These are phyloP conservation scores for Sequoiadendron giganteum DNA, from an alignment of 75 land plant genomes.

Conservation along the genomic window DNA sequence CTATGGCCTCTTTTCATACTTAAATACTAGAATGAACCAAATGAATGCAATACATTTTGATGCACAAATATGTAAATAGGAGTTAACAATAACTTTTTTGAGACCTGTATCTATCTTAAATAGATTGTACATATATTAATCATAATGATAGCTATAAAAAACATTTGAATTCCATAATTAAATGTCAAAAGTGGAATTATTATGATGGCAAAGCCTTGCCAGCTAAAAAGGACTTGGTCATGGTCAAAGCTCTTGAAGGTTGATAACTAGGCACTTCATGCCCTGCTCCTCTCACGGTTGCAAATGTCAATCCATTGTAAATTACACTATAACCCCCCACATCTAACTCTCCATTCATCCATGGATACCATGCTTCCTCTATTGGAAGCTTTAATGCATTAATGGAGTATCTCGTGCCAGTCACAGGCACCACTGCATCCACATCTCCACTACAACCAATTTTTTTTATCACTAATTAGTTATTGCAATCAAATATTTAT, in stretches of 20 bases:
- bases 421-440: slow-evolving; percentile 27
- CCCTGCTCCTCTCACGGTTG: slow-evolving; percentile 70
- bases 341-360: slow-evolving; percentile 16
- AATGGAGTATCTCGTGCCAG: slow-evolving; percentile 15
- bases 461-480: not conserved
- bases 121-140: too few relatives aligned
- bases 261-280: slow-evolving; percentile 68
- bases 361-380: slow-evolving; percentile 16
- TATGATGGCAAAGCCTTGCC: slow-evolving; percentile 31
- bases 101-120: too few relatives aligned
- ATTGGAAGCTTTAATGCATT: slow-evolving; percentile 6
- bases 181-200: too few relatives aligned
- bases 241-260: slow-evolving; percentile 42
- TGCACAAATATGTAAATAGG: too few relatives aligned
- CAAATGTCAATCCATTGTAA: slow-evolving; percentile 54
- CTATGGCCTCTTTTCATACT: too few relatives aligned
- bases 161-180: too few relatives aligned
- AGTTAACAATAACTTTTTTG: too few relatives aligned
- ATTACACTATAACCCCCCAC: slow-evolving; percentile 53
- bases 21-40: too few relatives aligned
- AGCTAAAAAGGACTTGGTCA: slow-evolving; percentile 41
- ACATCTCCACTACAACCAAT: slow-evolving; percentile 20
- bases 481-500: not conserved
- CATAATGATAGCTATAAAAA: too few relatives aligned
- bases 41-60: too few relatives aligned